Percentiles rank a stretch among this genome's conserved stretches.
Evolutionary conservation across 2,329 filamentous ascomycete genomes (phyloP).

Genomic region (Neopestalotiopsis sp.): DNA sequence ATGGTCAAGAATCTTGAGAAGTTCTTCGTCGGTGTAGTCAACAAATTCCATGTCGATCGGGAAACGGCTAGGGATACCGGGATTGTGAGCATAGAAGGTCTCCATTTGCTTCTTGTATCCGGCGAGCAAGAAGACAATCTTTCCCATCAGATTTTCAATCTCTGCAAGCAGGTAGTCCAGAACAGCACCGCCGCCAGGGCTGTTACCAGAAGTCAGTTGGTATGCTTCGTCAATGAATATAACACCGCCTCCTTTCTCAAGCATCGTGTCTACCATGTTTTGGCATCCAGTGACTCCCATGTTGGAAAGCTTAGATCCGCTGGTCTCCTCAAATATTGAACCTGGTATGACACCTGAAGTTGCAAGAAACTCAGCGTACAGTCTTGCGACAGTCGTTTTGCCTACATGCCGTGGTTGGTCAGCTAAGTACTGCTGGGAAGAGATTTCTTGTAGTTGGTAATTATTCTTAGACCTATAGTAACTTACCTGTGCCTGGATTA

Average conservation of each 20-base stretch:
- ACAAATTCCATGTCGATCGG: conserved; percentile 69
- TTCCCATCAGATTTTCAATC: conserved; percentile 73
- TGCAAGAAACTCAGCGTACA: conserved; percentile 71
- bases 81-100: conserved; percentile 75
- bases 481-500: conserved; percentile 75
- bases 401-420: conserved; percentile 41
- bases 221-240: conserved; percentile 84
- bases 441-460: not conserved
- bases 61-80: conserved; percentile 72
- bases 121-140: conserved; percentile 74
- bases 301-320: conserved; percentile 69
- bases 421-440: not conserved
- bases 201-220: conserved; percentile 68
- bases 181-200: conserved; percentile 61
- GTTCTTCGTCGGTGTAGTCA: conserved; percentile 71
- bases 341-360: conserved; percentile 69
- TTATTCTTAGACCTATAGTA: not conserved
- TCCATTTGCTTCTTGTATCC: conserved; percentile 81
- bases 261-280: conserved; percentile 60
- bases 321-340: conserved; percentile 66
- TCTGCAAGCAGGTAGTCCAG: conserved; percentile 76
- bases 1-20: conserved; percentile 64
- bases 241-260: conserved; percentile 67
- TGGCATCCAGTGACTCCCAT: conserved; percentile 65
- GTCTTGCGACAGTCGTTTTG: conserved; percentile 77